These are phyloP conservation scores for Sporothrix pseudoabietina DNA, from an alignment of 2,329 filamentous ascomycete species.

Conservation along the genomic window DNA sequence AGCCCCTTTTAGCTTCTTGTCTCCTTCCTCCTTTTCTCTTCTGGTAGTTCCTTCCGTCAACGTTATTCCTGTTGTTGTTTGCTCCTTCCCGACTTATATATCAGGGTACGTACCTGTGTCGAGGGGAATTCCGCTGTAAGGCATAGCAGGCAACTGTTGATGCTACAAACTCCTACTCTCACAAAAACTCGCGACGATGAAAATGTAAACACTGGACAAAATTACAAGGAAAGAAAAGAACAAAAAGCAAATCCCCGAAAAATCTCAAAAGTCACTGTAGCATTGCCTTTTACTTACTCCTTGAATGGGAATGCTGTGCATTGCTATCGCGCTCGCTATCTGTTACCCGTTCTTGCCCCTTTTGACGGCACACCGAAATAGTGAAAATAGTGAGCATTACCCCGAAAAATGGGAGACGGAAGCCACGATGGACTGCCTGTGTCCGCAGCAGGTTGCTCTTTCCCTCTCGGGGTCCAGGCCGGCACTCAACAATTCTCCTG, in stretches of 20 bases:
- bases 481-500: neutral
- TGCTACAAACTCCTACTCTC: neutral
- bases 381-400: constrained; percentile 6
- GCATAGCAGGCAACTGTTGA: neutral
- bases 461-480: constrained; percentile 1
- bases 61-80: neutral
- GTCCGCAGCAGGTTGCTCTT: neutral
- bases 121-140: constrained; percentile 13
- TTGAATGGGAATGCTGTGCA: neutral
- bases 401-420: neutral
- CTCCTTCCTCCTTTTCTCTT: neutral
- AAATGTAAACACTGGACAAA: constrained; percentile 6
- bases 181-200: neutral
- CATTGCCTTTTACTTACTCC: neutral
- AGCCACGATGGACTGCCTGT: neutral
- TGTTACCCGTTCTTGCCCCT: constrained; percentile 12
- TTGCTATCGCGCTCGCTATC: constrained; percentile 19
- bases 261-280: neutral
- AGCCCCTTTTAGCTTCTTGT: neutral
- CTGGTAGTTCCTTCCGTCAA: neutral
- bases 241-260: neutral
- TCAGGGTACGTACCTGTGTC: neutral
- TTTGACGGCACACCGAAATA: constrained; percentile 5
- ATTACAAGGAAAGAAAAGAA: neutral
- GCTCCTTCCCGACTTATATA: constrained; percentile 1